Base-by-base conservation (phyloP, 805 yeast genomes). In the Pichia sporocuriosa region DNA sequence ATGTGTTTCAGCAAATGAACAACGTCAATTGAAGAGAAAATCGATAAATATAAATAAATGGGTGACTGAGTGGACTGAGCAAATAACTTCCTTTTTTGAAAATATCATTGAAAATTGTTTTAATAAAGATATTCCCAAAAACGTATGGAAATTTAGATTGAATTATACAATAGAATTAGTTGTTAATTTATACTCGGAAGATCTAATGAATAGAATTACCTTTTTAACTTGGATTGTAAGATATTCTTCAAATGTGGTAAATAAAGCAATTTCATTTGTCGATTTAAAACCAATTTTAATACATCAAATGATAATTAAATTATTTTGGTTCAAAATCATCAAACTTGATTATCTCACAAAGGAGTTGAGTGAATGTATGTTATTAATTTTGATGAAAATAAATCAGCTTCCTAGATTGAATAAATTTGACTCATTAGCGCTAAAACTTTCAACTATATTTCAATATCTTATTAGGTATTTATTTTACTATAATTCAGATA, bases 21-120 rank as follows among this genome's bases (percentile, higher is more conserved):
- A 78, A 26, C 59, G 84, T 22, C 77, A 76, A 13, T 53, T 79
- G 36, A 73, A 72, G 47, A 61, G 84, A 33, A 77, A 73, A 46
- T 42, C 29, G 26, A 44, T 58, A 1, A 64, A 68, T n/a, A 83
- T 79, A 44, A 58, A 63, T 20, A 75, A 71, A 36, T 82, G 96
- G 87, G 67, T 81, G 16, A 76, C 75, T 44, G 96, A 87, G 56
- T 90, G 97, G 97, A 84, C 97, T 0, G 84, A 79, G 32, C 94
- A 84, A 49, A 79, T 89, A 13, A 69, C 79, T 3, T 79, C 75
- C 42, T 83, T 69, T 50, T 51, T 81, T 11, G 77, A 72, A 47
- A 69, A 69, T 47, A 66, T 73, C 21, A 66, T 79, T 20, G 65
- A 68, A 32, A 75, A 70, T 13, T 64, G 65, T 51, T 59, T 56